A percentile compares a stretch with the other conserved stretches of the same genome.
These are phyloP conservation scores for Boletus huronensis DNA, from an alignment of 768 basidiomycete genomes.

Conservation along the genomic window DNA sequence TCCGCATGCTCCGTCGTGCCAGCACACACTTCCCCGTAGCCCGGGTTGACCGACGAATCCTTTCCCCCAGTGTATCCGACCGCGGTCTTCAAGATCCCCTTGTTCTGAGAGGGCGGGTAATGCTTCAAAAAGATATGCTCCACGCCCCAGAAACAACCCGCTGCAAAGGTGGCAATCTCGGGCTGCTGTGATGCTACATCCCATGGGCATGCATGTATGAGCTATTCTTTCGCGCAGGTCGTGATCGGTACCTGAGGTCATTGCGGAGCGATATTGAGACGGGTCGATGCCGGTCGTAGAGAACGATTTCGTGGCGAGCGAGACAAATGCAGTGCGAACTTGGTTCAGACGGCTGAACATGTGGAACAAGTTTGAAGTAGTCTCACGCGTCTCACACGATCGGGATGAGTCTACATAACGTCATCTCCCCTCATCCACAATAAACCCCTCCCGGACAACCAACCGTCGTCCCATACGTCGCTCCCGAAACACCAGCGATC, in stretches of 20 bases:
- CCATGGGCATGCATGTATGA: conserved; percentile 10
- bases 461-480: conserved; percentile 25
- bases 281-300: conserved; percentile 32
- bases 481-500: conserved; percentile 28
- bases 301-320: conserved; percentile 19
- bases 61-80: conserved; percentile 83
- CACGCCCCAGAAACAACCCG: conserved; percentile 83
- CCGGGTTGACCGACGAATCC: conserved; percentile 49
- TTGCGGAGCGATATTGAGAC: conserved; percentile 38
- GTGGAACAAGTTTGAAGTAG: too few relatives aligned
- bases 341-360: conserved; percentile 29
- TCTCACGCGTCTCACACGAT: too few relatives aligned
- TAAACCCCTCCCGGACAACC: conserved; percentile 30
- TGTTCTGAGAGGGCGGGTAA: conserved; percentile 65
- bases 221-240: neutral
- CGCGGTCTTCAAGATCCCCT: conserved; percentile 68
- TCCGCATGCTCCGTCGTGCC: conserved; percentile 89
- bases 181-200: conserved; percentile 41
- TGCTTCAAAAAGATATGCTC: conserved; percentile 83
- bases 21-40: conserved; percentile 72
- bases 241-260: conserved; percentile 32
- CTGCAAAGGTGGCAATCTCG: conserved; percentile 46
- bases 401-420: neutral
- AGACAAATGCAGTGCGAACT: conserved; percentile 18
- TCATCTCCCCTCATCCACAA: conserved; percentile 20